These are phyloP conservation scores for Colletotrichum scovillei DNA, from an alignment of 2,329 filamentous ascomycete species.

Conservation along the genomic window DNA sequence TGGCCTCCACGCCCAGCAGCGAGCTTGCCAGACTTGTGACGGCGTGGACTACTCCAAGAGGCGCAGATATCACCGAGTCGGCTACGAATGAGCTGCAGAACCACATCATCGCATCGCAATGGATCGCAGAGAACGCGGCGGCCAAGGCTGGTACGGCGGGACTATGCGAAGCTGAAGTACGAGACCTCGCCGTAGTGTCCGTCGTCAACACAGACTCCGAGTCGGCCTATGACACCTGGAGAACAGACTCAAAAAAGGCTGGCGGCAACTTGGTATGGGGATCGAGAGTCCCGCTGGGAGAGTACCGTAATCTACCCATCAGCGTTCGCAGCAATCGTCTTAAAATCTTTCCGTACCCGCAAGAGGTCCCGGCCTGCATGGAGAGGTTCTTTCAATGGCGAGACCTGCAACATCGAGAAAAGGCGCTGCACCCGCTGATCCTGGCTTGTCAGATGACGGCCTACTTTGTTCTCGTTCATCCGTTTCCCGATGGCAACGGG, in stretches of 20 bases:
- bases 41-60: not conserved
- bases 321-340: conserved; percentile 36
- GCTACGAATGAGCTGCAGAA: conserved; percentile 36
- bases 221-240: conserved; percentile 10
- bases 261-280: conserved; percentile 31
- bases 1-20: conserved; percentile 5
- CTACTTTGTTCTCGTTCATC: conserved; percentile 38
- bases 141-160: conserved; percentile 30
- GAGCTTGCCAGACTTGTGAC: conserved; percentile 14
- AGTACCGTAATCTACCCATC: conserved; percentile 37
- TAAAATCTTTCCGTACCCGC: conserved; percentile 39
- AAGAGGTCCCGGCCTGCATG: conserved; percentile 37
- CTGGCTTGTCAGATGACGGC: conserved; percentile 37
- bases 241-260: not conserved
- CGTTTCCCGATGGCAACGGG: conserved; percentile 41
- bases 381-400: conserved; percentile 35
- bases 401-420: conserved; percentile 29
- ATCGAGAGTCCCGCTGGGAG: conserved; percentile 24
- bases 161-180: conserved; percentile 32
- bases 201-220: conserved; percentile 35
- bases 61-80: not conserved
- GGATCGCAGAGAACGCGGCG: conserved; percentile 35
- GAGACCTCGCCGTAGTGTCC: conserved; percentile 21
- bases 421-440: conserved; percentile 38
- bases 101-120: conserved; percentile 39